These are phyloP conservation scores for Hydrangea macrophylla DNA, from an alignment of 148 eudicot species.

Conservation along the genomic window DNA sequence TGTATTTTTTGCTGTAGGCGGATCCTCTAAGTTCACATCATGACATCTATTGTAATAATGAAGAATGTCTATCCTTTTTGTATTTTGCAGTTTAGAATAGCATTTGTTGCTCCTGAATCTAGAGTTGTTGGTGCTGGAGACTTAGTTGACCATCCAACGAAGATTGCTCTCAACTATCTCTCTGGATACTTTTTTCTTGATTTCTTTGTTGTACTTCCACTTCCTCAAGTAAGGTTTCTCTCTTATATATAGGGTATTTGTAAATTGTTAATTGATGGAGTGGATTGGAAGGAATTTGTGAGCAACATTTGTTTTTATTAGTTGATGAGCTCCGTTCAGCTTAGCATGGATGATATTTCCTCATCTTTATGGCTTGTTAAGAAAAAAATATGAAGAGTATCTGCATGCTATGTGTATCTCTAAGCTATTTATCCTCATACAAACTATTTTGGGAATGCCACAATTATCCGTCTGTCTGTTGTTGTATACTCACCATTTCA, in stretches of 20 bases:
- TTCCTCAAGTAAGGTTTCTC: constrained; percentile 63
- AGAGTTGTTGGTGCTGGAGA: constrained; percentile 87
- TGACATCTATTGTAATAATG: no score
- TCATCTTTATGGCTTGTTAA: no score
- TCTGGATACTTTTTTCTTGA: constrained; percentile 62
- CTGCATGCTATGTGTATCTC: background rate
- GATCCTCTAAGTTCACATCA: background rate
- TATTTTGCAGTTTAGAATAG: constrained; percentile 65
- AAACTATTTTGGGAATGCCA: background rate
- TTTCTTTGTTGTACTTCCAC: constrained; percentile 58
- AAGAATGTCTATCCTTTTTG: background rate
- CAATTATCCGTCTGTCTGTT: background rate
- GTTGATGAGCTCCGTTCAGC: background rate
- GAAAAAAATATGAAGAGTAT: background rate
- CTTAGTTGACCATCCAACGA: constrained; percentile 65
- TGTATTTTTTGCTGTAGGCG: background rate
- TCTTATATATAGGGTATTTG: background rate
- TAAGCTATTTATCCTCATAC: background rate
- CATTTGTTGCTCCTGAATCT: constrained; percentile 79
- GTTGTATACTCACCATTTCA: background rate
- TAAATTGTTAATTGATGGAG: no score
- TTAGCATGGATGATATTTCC: background rate
- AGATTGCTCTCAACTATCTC: constrained; percentile 60
- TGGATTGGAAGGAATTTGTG: background rate
- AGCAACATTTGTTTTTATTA: background rate